Conservation (phyloP, 2,329 filamentous ascomycete genomes). For the Calcarisporium arbuscula region DNA sequence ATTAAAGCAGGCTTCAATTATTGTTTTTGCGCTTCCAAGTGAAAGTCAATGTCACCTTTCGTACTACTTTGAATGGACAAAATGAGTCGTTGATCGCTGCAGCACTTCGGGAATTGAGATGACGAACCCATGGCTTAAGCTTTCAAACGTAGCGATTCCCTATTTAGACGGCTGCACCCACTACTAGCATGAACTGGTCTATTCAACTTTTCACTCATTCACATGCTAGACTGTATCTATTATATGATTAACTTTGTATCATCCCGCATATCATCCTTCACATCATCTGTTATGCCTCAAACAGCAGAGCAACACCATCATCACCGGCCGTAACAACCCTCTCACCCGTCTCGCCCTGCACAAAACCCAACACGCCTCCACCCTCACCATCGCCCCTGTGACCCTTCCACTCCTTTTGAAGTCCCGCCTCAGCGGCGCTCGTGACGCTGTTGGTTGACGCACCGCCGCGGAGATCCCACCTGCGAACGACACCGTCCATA, state of each 20-base stretch:
- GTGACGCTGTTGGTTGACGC: slow-evolving; percentile 21
- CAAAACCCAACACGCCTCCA: slow-evolving; percentile 85
- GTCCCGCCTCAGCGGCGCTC: slow-evolving; percentile 48
- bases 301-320: slow-evolving; percentile 65
- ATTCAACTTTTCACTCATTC: too few species aligned
- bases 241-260: slow-evolving; percentile 8
- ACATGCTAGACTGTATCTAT: too few species aligned
- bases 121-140: too few species aligned
- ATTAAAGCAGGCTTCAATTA: too few species aligned
- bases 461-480: slow-evolving; percentile 72
- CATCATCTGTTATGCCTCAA: slow-evolving; percentile 44
- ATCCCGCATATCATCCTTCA: background rate
- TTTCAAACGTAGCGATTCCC: too few species aligned
- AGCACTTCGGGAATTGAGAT: too few species aligned
- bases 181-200: too few species aligned
- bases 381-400: slow-evolving; percentile 80
- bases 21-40: too few species aligned
- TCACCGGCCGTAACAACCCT: slow-evolving; percentile 85
- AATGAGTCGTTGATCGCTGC: too few species aligned
- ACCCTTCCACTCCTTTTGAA: slow-evolving; percentile 84
- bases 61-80: too few species aligned
- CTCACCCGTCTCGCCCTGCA: slow-evolving; percentile 69
- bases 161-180: too few species aligned
- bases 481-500: slow-evolving; percentile 82
- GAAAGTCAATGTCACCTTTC: too few species aligned